These are phyloP conservation scores for Olyra latifolia DNA, from an alignment of 176 grass and related monocot genomes.

Conservation along the genomic window DNA sequence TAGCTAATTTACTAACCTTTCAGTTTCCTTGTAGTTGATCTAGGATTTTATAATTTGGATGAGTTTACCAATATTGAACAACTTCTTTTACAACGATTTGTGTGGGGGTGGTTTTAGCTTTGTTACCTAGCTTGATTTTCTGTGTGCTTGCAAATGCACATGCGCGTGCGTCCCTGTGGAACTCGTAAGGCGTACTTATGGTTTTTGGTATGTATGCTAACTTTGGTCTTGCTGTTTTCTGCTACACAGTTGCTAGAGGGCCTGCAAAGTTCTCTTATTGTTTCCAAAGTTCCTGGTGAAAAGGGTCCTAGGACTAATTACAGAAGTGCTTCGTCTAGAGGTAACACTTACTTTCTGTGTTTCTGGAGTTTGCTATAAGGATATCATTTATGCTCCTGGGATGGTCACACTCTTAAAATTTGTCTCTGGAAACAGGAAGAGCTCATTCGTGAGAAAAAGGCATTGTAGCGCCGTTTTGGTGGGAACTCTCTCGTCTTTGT, in stretches of 20 bases:
- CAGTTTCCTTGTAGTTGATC: neutral
- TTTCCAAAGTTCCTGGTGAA: slow-evolving; percentile 77
- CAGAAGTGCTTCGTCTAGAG: slow-evolving; percentile 66
- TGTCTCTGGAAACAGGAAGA: slow-evolving; percentile 42
- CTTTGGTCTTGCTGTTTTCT: slow-evolving; percentile 19
- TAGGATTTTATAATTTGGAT: slow-evolving; percentile 16
- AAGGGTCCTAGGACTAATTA: slow-evolving; percentile 58
- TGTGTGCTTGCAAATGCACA: neutral
- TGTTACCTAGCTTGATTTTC: neutral
- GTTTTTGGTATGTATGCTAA: slow-evolving; percentile 10
- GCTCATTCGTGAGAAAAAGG: slow-evolving; percentile 51
- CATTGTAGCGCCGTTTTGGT: slow-evolving; percentile 1
- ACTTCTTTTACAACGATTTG: neutral
- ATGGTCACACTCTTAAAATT: neutral
- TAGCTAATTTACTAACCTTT: slow-evolving; percentile 7
- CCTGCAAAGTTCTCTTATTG: slow-evolving; percentile 85
- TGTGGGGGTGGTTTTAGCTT: neutral
- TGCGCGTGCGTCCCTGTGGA: neutral
- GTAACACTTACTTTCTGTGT: slow-evolving; percentile 31
- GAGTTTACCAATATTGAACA: slow-evolving; percentile 1
- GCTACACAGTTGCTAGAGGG: slow-evolving; percentile 79
- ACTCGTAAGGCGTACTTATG: neutral
- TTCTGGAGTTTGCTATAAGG: neutral
- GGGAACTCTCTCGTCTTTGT: slow-evolving; percentile 44
- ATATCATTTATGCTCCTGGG: neutral